Base-by-base conservation (phyloP, 768 basidiomycete genomes). In the Tremella fuciformis region DNA sequence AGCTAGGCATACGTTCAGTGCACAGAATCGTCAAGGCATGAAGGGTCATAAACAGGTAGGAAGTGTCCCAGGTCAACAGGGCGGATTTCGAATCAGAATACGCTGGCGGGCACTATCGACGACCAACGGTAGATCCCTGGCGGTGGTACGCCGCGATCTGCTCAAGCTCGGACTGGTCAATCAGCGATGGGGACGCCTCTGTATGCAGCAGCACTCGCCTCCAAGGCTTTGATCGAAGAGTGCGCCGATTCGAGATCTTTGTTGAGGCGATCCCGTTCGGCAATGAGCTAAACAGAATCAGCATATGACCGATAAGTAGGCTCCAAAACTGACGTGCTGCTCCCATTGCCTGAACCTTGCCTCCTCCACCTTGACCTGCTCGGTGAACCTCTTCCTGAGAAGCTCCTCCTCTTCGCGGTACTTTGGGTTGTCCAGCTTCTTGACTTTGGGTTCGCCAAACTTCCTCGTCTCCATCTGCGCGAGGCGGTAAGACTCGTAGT, bases 401-500 rank as follows among this genome's bases (percentile, higher is more conserved):
- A 86, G 83, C 79, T 99, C 96, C 78, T 99, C 94, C 80, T 99
- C 96, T 78, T 98, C 96, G 82, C 93, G 93, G 86, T 94, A 99
- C 80, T 98, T 98, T 69, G 96, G 94, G 79, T 98, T 99, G 80
- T 99, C 93, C 66, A 90, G 83, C 81, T 97, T 97, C 84, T 91
- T 93, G 71, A 93, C 90, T 81, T 97, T 97, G 67, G 92, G 86
- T 78, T 98, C 96, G 66, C 93, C 96, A 66, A 92, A 94, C 80
- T 98, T 98, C 79, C 96, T 88, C 8, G 96, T 97, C 83, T 99
- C 96, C 96, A 99, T 98, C 80, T 98, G 96, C 66, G 90, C 84
- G 71, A 94, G 90, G 60, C 96, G 84, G 83, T 99, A 99, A 77
- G 89, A 88, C 82, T 99, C 96, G 77, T 98, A 99, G 79, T 98